Evolutionary conservation across 495 filamentous ascomycete species (phyloP).

Genomic region (Xylaria intraflava): DNA sequence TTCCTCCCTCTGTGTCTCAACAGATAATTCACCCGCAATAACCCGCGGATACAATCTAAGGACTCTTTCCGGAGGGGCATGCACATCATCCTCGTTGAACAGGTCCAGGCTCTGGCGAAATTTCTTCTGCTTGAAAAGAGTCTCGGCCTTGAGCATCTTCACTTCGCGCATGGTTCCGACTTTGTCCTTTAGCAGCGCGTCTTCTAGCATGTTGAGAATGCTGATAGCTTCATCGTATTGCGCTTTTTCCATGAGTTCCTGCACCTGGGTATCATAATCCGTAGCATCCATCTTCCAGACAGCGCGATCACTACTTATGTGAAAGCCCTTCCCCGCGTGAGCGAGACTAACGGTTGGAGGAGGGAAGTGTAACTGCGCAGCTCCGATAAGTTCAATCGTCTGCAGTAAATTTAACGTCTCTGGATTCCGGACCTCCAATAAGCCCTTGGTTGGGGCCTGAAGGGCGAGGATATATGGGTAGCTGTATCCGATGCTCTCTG

Average conservation of each 20-base stretch:
- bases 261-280: conserved; percentile 87
- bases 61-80: conserved; percentile 83
- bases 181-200: conserved; percentile 83
- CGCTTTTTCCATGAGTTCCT: conserved; percentile 68
- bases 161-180: conserved; percentile 68
- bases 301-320: conserved; percentile 77
- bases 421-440: conserved; percentile 86
- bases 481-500: conserved; percentile 86
- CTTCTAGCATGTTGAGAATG: conserved; percentile 80
- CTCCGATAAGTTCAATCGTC: conserved; percentile 70
- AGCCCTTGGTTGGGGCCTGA: conserved; percentile 75
- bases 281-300: conserved; percentile 96
- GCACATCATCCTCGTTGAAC: conserved; percentile 71
- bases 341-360: conserved; percentile 87
- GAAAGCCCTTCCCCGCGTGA: conserved; percentile 90
- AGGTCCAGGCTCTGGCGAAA: conserved; percentile 86
- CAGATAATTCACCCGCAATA: conserved; percentile 77
- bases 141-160: conserved; percentile 84
- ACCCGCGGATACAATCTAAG: conserved; percentile 75
- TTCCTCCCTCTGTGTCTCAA: conserved; percentile 32
- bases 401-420: conserved; percentile 84
- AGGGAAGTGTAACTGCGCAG: conserved; percentile 81
- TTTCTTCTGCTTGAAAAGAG: conserved; percentile 71
- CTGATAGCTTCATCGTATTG: conserved; percentile 90
- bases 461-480: conserved; percentile 92